These are phyloP conservation scores for carrot (Daucus carota) DNA, from an alignment of 129 eudicot genomes.

Conservation along the genomic window DNA sequence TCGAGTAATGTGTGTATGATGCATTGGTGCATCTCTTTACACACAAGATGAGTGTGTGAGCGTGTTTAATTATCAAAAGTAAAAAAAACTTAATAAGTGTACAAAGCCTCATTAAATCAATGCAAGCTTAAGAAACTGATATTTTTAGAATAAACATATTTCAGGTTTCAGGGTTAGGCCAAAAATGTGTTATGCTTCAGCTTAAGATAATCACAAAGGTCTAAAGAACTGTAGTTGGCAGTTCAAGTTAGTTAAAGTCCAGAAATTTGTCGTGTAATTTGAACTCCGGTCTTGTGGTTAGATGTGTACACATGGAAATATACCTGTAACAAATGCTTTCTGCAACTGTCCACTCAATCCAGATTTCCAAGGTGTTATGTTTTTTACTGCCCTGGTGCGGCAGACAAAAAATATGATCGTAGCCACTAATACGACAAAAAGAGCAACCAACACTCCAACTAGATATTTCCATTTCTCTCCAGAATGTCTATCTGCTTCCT, in stretches of 20 bases:
- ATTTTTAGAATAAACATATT: neutral
- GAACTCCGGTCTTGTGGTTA: neutral
- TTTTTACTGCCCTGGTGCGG: slow-evolving; percentile 48
- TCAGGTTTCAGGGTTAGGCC: neutral
- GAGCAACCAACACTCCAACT: slow-evolving; percentile 33
- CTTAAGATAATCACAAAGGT: neutral
- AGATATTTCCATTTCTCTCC: slow-evolving; percentile 36
- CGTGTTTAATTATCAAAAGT: neutral
- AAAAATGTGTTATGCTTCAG: neutral
- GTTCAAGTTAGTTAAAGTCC: neutral
- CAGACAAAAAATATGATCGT: slow-evolving; percentile 32
- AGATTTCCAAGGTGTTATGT: slow-evolving; percentile 75
- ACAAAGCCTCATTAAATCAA: neutral
- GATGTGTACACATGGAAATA: neutral
- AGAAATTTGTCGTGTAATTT: neutral
- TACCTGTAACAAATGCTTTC: slow-evolving; percentile 86
- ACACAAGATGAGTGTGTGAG: too few relatives aligned
- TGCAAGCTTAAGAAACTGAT: neutral
- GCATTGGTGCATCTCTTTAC: neutral
- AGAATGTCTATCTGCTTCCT: slow-evolving; percentile 14
- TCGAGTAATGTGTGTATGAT: neutral
- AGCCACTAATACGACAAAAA: slow-evolving; percentile 32
- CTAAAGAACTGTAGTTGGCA: neutral
- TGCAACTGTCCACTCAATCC: slow-evolving; percentile 91
- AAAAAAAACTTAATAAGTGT: neutral